Evolutionary conservation across 1,284 basidiomycete genomes (phyloP).

Genomic region (Ganoderma leucocontextum): DNA sequence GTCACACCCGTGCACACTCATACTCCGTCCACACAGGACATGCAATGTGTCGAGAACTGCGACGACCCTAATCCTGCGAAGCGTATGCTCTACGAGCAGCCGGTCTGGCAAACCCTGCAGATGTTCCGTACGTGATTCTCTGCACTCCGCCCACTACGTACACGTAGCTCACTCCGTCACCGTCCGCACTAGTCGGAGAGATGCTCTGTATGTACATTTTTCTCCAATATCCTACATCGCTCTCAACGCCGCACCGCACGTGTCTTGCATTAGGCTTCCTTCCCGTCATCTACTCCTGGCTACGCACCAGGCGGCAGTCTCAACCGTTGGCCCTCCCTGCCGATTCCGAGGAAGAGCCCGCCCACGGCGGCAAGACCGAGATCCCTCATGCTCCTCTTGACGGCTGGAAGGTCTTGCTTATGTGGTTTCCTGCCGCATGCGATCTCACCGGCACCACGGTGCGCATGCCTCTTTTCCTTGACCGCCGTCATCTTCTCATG

Average conservation of each 20-base stretch:
- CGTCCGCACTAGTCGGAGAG: slow-evolving; percentile 77
- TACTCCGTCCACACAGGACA: slow-evolving; percentile 63
- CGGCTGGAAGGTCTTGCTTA: slow-evolving; percentile 76
- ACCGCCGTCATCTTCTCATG: slow-evolving; percentile 22
- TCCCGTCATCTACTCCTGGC: slow-evolving; percentile 79
- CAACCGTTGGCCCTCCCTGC: slow-evolving; percentile 63
- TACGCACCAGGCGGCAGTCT: slow-evolving; percentile 55
- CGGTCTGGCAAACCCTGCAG: slow-evolving; percentile 93
- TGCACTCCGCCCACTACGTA: slow-evolving; percentile 27
- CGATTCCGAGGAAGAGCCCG: slow-evolving; percentile 54
- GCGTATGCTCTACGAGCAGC: slow-evolving; percentile 86
- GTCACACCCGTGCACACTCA: slow-evolving; percentile 26
- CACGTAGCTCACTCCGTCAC: slow-evolving; percentile 40
- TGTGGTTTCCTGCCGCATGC: slow-evolving; percentile 89
- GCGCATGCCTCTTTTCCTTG: slow-evolving; percentile 38
- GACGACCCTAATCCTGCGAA: slow-evolving; percentile 59
- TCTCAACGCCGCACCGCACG: slow-evolving; percentile 39
- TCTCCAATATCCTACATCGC: slow-evolving; percentile 27
- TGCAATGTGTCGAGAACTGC: slow-evolving; percentile 96
- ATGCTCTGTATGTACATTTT: slow-evolving; percentile 79
- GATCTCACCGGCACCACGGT: slow-evolving; percentile 91
- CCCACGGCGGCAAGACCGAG: slow-evolving; percentile 37
- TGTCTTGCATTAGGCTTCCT: slow-evolving; percentile 70
- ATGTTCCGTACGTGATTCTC: slow-evolving; percentile 79
- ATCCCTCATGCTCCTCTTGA: slow-evolving; percentile 53